A percentile compares a stretch with the other conserved stretches of the same genome.
Conservation (phyloP, 2,329 filamentous ascomycete genomes). For the Aspergillus fumigatus region DNA sequence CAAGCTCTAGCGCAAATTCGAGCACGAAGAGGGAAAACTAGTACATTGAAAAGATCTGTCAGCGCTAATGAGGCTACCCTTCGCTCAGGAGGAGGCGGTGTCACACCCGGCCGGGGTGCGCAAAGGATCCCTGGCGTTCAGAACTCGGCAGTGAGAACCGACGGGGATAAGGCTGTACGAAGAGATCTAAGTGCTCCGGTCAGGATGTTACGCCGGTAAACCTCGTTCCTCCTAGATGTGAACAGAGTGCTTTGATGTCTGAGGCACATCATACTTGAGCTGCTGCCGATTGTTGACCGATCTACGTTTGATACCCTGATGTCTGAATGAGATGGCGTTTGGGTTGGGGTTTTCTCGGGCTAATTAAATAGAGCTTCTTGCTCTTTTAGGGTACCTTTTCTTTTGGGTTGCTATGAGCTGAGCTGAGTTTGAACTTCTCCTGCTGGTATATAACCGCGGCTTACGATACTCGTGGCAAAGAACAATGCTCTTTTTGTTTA, state of each 20-base stretch:
- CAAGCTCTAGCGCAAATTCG: conserved; percentile 47
- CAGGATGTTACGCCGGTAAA: conserved; percentile 26
- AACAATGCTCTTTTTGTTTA: not conserved
- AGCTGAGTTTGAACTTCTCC: conserved; percentile 1
- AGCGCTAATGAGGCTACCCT: conserved; percentile 35
- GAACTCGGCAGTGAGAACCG: conserved; percentile 23
- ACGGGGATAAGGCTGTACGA: conserved; percentile 26
- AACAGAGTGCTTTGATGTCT: not conserved
- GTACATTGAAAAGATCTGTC: conserved; percentile 38
- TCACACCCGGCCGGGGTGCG: conserved; percentile 22
- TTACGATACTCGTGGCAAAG: not conserved
- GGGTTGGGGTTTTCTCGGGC: not conserved
- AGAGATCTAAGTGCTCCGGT: conserved; percentile 38
- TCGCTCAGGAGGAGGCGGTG: conserved; percentile 20
- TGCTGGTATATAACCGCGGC: not conserved
- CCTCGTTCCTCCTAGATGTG: not conserved
- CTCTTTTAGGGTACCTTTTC: not conserved
- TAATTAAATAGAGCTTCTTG: not conserved
- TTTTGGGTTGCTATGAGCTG: not conserved
- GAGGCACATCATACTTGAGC: conserved; percentile 8
- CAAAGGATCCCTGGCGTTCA: conserved; percentile 33
- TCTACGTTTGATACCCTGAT: conserved; percentile 26
- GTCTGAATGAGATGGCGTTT: conserved; percentile 16
- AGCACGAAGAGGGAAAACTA: conserved; percentile 44
- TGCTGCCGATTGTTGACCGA: conserved; percentile 7